Base-by-base conservation (phyloP, 2,329 filamentous ascomycete species). In the Penicillium sp. region DNA sequence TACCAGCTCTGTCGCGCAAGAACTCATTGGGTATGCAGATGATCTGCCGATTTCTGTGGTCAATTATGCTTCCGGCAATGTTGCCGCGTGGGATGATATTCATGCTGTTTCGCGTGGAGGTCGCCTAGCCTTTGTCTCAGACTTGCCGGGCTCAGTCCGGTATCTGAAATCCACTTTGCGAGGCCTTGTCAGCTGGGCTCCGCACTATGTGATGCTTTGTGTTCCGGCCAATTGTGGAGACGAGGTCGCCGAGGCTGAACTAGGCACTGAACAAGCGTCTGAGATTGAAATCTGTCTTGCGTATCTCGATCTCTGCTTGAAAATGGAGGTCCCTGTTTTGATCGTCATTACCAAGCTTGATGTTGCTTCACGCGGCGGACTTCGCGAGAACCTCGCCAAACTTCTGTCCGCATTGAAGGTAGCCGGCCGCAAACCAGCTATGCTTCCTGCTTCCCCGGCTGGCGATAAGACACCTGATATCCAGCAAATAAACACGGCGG, bases 41-140 rank as follows among this genome's bases (percentile, higher is more conserved):
- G 45, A 41, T 23, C 30, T 38, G 2, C 30, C 49, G 4, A 26
- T 49, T 7, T 36, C 45, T 5, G 61, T 72, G 34, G 55, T 94
- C 55, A 96, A 95, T 59, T 96, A 93, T 60, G 82, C 85, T 2
- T 82, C 84, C 42, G 82, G 81, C 10, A 87, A 95, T 57, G 82
- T 95, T 31, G 85, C 87, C 41, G 89, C 88, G 0, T 98, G 92
- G 92, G 81, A 85, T 36, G 90, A 95, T 59, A 92, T 96, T 35
- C 92, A 98, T 60, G 82, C 85, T 25, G 77, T 80, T 32, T 79
- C 86, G 0, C 78, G 82, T 41, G 85, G 82, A 2, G 61, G 58
- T 11, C 80, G 89, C 13, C 67, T 98, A 3, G 86, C 92, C 4
- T 89, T 95, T 50, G 71, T 96, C 5, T 86, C 88, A 0, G 92